Evolutionary conservation across 75 land plant species (phyloP).

Genomic region (Isoetes taiwanensis): DNA sequence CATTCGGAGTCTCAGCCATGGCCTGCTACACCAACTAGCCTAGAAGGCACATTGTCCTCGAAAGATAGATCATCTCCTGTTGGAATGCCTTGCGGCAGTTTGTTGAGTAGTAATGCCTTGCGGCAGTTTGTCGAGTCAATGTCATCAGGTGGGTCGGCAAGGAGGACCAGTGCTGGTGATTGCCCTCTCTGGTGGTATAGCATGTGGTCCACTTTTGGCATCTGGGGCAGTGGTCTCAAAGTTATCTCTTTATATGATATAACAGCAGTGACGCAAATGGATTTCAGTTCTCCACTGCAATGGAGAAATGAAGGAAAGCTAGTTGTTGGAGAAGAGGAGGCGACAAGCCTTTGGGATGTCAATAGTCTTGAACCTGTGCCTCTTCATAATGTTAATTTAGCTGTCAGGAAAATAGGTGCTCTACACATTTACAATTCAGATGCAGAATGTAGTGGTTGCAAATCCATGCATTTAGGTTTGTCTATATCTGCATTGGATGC

Average conservation of each 20-base stretch:
- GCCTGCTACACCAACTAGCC: not conserved
- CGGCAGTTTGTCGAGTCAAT: no score
- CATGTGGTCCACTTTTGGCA: slow-evolving; percentile 81
- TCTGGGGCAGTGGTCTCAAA: slow-evolving; percentile 49
- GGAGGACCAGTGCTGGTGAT: no score
- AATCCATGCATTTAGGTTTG: no score
- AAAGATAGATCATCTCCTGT: no score
- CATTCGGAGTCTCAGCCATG: slow-evolving; percentile 30
- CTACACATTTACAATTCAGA: slow-evolving; percentile 76
- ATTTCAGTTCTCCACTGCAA: slow-evolving; percentile 76
- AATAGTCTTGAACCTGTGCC: slow-evolving; percentile 43
- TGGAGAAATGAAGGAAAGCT: slow-evolving; percentile 87
- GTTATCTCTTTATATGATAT: slow-evolving; percentile 59
- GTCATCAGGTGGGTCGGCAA: no score
- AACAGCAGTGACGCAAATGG: slow-evolving; percentile 55
- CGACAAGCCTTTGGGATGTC: slow-evolving; percentile 82
- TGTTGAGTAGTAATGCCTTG: no score
- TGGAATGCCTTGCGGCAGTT: no score
- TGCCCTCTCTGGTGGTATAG: slow-evolving; percentile 75
- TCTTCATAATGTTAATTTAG: slow-evolving; percentile 34
- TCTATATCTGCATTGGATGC: no score
- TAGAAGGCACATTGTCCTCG: slow-evolving; percentile 11
- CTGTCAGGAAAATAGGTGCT: slow-evolving; percentile 47
- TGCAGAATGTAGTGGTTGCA: slow-evolving; percentile 86
- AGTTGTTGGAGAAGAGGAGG: slow-evolving; percentile 61